These are phyloP conservation scores for Rhodotorula sp. DNA, from an alignment of 1,284 basidiomycete genomes.

Conservation along the genomic window DNA sequence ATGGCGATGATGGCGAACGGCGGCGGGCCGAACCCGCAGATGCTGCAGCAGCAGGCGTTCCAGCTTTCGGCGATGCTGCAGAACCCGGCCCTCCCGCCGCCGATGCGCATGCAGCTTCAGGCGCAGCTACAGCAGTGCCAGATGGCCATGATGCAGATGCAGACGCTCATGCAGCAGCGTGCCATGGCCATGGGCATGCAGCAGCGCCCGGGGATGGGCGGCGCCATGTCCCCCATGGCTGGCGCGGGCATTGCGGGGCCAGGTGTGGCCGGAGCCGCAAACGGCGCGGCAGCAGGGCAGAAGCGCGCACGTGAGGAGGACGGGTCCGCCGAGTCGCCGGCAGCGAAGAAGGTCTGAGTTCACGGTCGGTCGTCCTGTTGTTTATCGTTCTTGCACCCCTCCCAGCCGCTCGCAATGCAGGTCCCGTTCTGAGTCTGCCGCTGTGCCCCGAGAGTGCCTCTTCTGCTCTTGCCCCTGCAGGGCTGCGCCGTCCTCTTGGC, in stretches of 20 bases:
- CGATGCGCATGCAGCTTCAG: slow-evolving; percentile 59
- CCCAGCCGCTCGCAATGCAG: no score
- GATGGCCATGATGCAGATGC: slow-evolving; percentile 35
- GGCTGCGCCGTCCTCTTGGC: no score
- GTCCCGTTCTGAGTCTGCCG: no score
- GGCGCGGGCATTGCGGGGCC: neutral
- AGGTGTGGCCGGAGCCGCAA: slow-evolving; percentile 5
- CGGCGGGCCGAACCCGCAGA: slow-evolving; percentile 22
- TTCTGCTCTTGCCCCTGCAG: no score
- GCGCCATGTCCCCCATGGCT: neutral
- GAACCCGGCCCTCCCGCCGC: slow-evolving; percentile 43
- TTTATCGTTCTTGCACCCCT: no score
- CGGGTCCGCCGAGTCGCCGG: slow-evolving; percentile 9
- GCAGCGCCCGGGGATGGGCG: neutral
- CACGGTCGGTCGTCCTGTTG: no score
- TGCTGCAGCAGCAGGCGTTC: slow-evolving; percentile 40
- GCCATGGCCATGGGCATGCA: slow-evolving; percentile 16
- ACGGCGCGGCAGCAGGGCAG: slow-evolving; percentile 2
- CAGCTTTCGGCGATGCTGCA: slow-evolving; percentile 36
- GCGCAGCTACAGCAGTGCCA: slow-evolving; percentile 47
- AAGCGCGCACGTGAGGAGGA: slow-evolving; percentile 23
- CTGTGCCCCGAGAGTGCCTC: no score
- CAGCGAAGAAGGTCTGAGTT: slow-evolving; percentile 13
- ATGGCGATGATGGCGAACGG: slow-evolving; percentile 15
- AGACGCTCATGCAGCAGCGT: slow-evolving; percentile 5